Evolutionary conservation across 805 yeast genomes (phyloP), one percentile per base, ranked within the genome.

Genomic region (Wickerhamiella hasegawae): DNA sequence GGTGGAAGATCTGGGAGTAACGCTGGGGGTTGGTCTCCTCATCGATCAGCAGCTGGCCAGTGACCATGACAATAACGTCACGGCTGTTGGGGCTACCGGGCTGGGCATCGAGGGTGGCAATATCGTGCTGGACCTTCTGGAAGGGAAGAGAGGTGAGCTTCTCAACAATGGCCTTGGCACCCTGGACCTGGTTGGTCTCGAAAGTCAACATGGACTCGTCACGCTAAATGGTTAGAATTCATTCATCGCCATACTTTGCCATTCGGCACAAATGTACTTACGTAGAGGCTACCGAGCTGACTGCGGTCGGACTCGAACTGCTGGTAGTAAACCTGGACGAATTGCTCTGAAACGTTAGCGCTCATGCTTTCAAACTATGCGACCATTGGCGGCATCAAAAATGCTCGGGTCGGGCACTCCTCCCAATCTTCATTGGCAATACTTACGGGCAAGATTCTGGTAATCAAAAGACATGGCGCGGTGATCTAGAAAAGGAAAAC

Each of bases 121-220:
- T 78, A 64, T 92, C 71, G 66, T 90, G 99, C 34, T 72, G 77
- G 39, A 90, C 96, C 62, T 84, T 84, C 57, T 71, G 77, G 69
- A 90, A 90, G 35, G 95, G 95, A 51, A 90, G 69, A 26, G 84
- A 71, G 18, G 73, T 75, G 46, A 90, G 71, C 59, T 90, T 87
- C 65, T 90, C 97, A 44, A 90, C 84, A 53, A 90, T 90, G 51
- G 67, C 77, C 64, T 77, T 76, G 39, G 93, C 81, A 47, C 99
- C 98, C 66, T 87, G 98, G 46, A 80, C 68, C 67, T 87, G 96
- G 40, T 84, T 67, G 37, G 85, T 76, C 65, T 90, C 98, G 52
- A 90, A 90, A 32, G 98, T 90, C 62, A 90, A 68, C 99, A 90
- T 90, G 20, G 96, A 84, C 57, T 81, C 85, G 42, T 83, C 94